Percentiles rank a stretch among this genome's conserved stretches.
phyloP scores from a whole-genome alignment of 106 monocot genomes.

The Dendrobium catenatum region DNA sequence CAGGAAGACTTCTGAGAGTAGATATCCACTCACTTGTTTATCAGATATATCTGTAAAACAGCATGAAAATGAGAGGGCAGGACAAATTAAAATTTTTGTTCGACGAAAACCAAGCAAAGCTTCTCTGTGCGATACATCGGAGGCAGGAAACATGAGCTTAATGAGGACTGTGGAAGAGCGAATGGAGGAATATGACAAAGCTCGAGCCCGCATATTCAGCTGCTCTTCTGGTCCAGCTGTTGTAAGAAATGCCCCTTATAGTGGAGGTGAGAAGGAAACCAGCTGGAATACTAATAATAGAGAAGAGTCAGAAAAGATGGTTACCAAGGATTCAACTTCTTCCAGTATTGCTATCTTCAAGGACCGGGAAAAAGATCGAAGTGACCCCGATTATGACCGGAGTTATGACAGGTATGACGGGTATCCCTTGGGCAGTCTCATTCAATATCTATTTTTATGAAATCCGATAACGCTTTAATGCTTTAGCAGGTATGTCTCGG shows the following conservation, averaged over 20 bases:
- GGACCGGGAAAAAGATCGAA: conserved; percentile 74
- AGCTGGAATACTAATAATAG: not conserved
- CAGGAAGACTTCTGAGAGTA: conserved; percentile 58
- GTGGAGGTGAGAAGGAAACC: conserved; percentile 21
- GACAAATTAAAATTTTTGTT: conserved; percentile 56
- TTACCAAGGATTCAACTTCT: conserved; percentile 20
- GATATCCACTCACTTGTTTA: conserved; percentile 43
- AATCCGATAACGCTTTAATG: not conserved
- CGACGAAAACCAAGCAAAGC: conserved; percentile 46
- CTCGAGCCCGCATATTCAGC: conserved; percentile 68
- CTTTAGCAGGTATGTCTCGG: conserved; percentile 52
- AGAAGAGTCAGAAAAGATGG: conserved; percentile 31
- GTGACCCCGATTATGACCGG: conserved; percentile 88
- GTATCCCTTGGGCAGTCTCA: not conserved
- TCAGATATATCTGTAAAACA: conserved; percentile 63
- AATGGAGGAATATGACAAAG: conserved; percentile 76
- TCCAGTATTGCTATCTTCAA: conserved; percentile 68
- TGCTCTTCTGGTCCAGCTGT: conserved; percentile 14
- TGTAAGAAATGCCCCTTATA: conserved; percentile 12
- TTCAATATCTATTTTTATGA: not conserved
- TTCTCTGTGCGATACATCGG: conserved; percentile 20
- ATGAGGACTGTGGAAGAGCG: conserved; percentile 72
- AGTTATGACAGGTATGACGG: conserved; percentile 56
- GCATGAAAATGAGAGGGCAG: conserved; percentile 30
- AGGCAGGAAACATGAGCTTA: conserved; percentile 10